Base-by-base conservation (phyloP, 352 stramenopile species). In the Detonula confervacea region DNA sequence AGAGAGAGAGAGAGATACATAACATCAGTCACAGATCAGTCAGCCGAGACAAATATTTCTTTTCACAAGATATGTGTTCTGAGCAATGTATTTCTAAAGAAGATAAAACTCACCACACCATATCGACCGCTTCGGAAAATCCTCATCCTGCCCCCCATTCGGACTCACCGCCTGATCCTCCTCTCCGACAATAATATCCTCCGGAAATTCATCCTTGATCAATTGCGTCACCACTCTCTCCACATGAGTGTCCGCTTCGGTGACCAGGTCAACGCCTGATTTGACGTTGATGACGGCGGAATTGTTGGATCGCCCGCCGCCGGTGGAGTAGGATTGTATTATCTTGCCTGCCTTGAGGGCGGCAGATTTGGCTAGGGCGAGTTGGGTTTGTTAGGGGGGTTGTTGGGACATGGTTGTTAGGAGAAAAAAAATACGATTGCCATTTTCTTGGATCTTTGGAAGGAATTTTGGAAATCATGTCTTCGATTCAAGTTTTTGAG, bases 111-210 rank as follows among this genome's bases (percentile, higher is more conserved):
- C 44, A 71, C 66, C 66, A 54, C 65, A 78, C 74, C 74, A 83
- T 46, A 77, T 69, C 16, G 42, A 62, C 9, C 69, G 49, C 12
- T n/a, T 33, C 9, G 69, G 69, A 54, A 84, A 80, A 29, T 18
- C 51, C 18, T 84, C 77, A 16, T 29, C 77, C 33, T 77, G 70
- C 24, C 7, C 56, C 11, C 69, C 77, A 12, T 75, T 71, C 11
- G 69, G 68, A 64, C 27, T 39, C 29, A 76, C 63, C 0, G 71
- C 69, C 14, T 80, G 62, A 62, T 84, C 77, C 49, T 84, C 77
- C 49, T 84, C 77, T 12, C 77, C 77, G 16, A 84, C 52, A 61
- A 84, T 81, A 27, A 81, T 16, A 67, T 84, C 77, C 52, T 74
- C 33, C 2, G 77, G 77, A 66, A 84, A 84, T 56, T 61, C 54